Percentiles rank a stretch among this genome's conserved stretches.
Evolutionary conservation across 441 rosid genomes (phyloP).

Genomic region (Dalechampia spathulata): DNA sequence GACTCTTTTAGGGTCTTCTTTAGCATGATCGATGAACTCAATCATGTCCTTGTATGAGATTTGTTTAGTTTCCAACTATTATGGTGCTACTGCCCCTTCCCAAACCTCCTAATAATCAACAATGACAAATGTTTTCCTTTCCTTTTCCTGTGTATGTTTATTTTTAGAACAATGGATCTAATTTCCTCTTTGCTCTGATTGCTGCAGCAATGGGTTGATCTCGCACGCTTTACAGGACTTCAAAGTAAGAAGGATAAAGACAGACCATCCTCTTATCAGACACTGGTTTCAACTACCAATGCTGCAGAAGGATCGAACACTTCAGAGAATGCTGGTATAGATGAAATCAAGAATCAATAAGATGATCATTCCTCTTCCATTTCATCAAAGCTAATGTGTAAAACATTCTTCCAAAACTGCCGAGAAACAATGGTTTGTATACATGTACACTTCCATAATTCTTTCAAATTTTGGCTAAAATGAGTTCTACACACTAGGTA

Average conservation of each 20-base stretch:
- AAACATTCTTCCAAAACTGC: slow-evolving; percentile 5
- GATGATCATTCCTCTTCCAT: slow-evolving; percentile 18
- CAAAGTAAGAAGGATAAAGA: slow-evolving; percentile 51
- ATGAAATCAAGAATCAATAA: slow-evolving; percentile 57
- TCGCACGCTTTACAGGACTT: slow-evolving; percentile 76
- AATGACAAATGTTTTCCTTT: neutral
- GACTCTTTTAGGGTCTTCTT: neutral
- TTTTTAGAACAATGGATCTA: slow-evolving; percentile 5
- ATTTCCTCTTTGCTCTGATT: slow-evolving; percentile 14
- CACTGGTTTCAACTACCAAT: slow-evolving; percentile 33
- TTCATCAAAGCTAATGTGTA: slow-evolving; percentile 8
- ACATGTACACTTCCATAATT: slow-evolving; percentile 14
- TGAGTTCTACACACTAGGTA: neutral
- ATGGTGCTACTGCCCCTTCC: neutral
- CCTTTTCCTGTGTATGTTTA: no score
- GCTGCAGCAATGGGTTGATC: slow-evolving; percentile 97
- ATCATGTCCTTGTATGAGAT: neutral
- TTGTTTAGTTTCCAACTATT: neutral
- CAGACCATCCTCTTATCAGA: slow-evolving; percentile 29
- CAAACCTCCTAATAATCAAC: neutral
- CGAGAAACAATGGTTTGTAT: neutral
- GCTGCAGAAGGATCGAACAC: slow-evolving; percentile 38
- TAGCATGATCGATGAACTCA: neutral
- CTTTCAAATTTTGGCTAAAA: slow-evolving; percentile 21
- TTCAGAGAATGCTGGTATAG: slow-evolving; percentile 51